These are phyloP conservation scores for Saccharum officinarum DNA, from an alignment of 176 grass and related monocot genomes.

Conservation along the genomic window DNA sequence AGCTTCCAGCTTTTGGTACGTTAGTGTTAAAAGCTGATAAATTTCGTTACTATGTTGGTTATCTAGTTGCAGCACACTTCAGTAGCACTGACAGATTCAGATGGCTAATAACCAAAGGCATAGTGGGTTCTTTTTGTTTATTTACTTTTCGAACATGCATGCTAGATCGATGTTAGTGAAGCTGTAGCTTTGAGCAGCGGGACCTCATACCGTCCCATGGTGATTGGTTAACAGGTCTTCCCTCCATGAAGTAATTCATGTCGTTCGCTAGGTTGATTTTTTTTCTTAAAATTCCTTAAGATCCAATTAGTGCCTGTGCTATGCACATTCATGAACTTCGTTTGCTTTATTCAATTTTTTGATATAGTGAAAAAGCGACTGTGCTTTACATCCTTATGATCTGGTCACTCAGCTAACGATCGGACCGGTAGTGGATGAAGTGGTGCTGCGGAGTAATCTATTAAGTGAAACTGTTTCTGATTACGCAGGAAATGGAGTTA, in stretches of 20 bases:
- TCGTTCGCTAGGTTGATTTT: not conserved
- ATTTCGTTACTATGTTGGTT: conserved; percentile 7
- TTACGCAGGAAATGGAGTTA: not conserved
- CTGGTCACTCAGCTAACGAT: not conserved
- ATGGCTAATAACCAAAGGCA: not conserved
- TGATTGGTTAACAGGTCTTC: not conserved
- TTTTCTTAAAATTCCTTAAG: not conserved
- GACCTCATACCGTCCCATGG: not conserved
- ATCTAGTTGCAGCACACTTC: conserved; percentile 30
- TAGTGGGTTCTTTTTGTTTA: not conserved
- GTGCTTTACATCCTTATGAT: conserved; percentile 22
- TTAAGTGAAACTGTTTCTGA: conserved; percentile 8
- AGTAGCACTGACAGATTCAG: not conserved
- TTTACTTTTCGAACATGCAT: not conserved
- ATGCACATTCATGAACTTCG: not conserved
- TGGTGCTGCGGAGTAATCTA: conserved; percentile 27
- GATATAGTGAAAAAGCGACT: not conserved
- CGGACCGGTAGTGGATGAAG: not conserved
- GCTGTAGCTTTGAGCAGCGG: not conserved
- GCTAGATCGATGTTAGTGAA: not conserved
- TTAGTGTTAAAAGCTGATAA: conserved; percentile 6
- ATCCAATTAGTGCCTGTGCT: not conserved
- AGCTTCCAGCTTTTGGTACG: not conserved
- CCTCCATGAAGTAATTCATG: not conserved
- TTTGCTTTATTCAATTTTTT: not conserved